Evolutionary conservation across 2,329 filamentous ascomycete species (phyloP).

Genomic region (Mollisia scopiformis): DNA sequence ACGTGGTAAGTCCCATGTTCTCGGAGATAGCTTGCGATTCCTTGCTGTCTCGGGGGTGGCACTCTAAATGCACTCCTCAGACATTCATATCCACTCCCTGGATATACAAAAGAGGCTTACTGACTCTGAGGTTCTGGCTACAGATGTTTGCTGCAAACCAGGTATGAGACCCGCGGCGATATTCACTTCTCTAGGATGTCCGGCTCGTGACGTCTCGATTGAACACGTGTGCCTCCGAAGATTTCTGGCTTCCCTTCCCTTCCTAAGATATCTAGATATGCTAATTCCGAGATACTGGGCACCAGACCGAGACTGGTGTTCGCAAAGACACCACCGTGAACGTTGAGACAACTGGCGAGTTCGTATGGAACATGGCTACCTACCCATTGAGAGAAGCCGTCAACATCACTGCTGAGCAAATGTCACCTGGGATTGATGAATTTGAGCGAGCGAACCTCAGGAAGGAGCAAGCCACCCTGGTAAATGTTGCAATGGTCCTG

Average conservation of each 20-base stretch:
- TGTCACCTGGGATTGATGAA: constrained; percentile 54
- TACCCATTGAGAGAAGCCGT: constrained; percentile 57
- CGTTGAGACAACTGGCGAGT: constrained; percentile 56
- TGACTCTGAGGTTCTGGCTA: too few relatives aligned
- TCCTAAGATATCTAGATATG: background rate
- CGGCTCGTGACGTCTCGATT: background rate
- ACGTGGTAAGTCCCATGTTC: background rate
- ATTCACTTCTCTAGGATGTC: too few relatives aligned
- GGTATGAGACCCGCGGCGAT: background rate
- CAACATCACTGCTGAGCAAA: constrained; percentile 55
- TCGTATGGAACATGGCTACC: constrained; percentile 63
- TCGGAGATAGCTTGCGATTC: background rate
- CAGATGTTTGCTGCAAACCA: background rate
- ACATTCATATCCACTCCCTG: too few relatives aligned
- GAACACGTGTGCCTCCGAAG: background rate
- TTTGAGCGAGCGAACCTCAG: constrained; percentile 52
- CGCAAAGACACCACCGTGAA: constrained; percentile 63
- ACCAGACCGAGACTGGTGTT: constrained; percentile 45
- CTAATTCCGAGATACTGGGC: background rate
- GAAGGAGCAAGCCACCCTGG: constrained; percentile 46
- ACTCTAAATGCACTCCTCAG: too few relatives aligned
- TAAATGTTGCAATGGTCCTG: constrained; percentile 54
- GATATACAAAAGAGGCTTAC: too few relatives aligned
- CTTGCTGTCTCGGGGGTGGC: too few relatives aligned
- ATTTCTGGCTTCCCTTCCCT: too few relatives aligned